Evolutionary conservation across 805 yeast species (phyloP).

Genomic region (Teunomyces lycoperdinae): DNA sequence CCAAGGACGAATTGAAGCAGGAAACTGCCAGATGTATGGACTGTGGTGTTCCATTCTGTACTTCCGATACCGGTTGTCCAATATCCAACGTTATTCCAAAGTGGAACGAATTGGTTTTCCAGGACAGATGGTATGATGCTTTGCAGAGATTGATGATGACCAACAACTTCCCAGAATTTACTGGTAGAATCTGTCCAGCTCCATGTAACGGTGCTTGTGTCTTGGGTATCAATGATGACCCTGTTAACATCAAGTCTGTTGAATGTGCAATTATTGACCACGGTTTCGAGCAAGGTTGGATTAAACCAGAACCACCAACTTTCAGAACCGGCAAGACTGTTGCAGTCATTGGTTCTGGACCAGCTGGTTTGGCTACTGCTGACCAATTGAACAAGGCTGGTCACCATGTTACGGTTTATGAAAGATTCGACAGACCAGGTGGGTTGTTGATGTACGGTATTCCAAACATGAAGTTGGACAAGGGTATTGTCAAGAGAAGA

Average conservation of each 20-base stretch:
- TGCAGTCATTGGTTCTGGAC: constrained; percentile 94
- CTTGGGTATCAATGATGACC: constrained; percentile 87
- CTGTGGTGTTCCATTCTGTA: constrained; percentile 99
- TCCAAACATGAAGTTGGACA: constrained; percentile 98
- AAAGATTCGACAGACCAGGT: constrained; percentile 93
- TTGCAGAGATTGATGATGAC: constrained; percentile 90
- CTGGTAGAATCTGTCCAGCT: constrained; percentile 98
- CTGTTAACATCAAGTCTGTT: constrained; percentile 94
- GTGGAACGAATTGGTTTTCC: constrained; percentile 95
- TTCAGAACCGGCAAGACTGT: constrained; percentile 80
- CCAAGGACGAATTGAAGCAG: constrained; percentile 80
- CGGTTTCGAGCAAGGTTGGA: constrained; percentile 97
- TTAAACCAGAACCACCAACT: constrained; percentile 75
- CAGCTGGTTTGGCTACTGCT: constrained; percentile 95
- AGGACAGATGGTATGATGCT: constrained; percentile 93
- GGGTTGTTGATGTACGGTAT: constrained; percentile 98
- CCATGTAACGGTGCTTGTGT: constrained; percentile 98
- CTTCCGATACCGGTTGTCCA: constrained; percentile 97
- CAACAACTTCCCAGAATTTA: constrained; percentile 97
- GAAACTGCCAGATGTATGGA: constrained; percentile 99
- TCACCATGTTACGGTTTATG: constrained; percentile 86
- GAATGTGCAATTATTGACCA: constrained; percentile 96
- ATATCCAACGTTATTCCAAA: constrained; percentile 95
- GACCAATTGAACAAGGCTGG: constrained; percentile 97
- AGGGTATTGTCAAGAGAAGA: constrained; percentile 88